Conservation (phyloP, 1,284 basidiomycete genomes). For the Cryptococcus sp. region DNA sequence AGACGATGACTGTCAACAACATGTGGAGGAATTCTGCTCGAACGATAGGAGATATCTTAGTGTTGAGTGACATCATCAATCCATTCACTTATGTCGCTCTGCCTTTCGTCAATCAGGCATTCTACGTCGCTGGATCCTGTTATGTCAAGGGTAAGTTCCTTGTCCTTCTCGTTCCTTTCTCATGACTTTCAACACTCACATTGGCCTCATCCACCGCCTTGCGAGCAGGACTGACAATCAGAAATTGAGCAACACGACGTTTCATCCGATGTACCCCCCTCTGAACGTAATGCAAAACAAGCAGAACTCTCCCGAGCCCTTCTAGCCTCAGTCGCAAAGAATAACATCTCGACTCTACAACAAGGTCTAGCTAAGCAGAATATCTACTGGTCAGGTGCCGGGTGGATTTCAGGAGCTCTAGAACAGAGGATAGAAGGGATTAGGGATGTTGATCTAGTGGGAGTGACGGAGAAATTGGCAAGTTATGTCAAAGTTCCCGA, state of each 20-base stretch:
- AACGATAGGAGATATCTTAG: constrained; percentile 34
- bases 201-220: not conserved
- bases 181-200: not conserved
- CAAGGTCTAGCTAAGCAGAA: constrained; percentile 21
- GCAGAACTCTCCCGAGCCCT: constrained; percentile 17
- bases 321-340: constrained; percentile 15
- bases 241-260: not conserved
- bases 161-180: not conserved
- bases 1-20: constrained; percentile 11
- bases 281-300: constrained; percentile 1
- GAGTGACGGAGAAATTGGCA: constrained; percentile 22
- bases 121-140: constrained; percentile 30
- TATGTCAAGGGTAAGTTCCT: constrained; percentile 31
- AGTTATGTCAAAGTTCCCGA: constrained; percentile 22
- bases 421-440: constrained; percentile 20
- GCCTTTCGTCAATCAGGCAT: constrained; percentile 31
- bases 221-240: not conserved
- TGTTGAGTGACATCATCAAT: constrained; percentile 27
- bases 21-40: constrained; percentile 30
- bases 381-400: constrained; percentile 23
- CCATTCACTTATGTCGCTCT: constrained; percentile 22
- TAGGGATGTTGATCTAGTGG: constrained; percentile 21
- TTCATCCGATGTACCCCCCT: not conserved
- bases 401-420: constrained; percentile 22
- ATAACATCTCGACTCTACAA: constrained; percentile 19